Conservation (phyloP, 441 rosid species). For the Pelargonium citronellum region DNA sequence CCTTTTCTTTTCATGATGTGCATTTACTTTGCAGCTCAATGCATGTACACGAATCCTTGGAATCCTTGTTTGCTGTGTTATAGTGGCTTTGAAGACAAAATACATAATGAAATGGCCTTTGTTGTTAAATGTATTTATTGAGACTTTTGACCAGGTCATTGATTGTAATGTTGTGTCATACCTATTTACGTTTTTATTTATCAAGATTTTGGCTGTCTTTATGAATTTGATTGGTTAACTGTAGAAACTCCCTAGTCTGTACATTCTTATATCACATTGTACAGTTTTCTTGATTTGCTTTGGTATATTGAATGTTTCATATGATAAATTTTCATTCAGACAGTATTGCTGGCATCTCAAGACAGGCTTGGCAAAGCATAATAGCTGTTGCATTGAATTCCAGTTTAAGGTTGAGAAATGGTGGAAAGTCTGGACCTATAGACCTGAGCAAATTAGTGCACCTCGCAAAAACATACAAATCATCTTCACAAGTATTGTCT, state of each 20-base stretch:
- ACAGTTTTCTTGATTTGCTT: not conserved
- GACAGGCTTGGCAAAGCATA: slow-evolving; percentile 62
- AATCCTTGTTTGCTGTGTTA: slow-evolving; percentile 5
- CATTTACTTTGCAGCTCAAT: slow-evolving; percentile 4
- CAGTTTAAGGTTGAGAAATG: slow-evolving; percentile 29
- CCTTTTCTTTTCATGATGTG: not conserved
- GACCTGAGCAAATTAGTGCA: slow-evolving; percentile 50
- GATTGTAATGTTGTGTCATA: slow-evolving; percentile 3
- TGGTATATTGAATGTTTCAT: slow-evolving; percentile 6
- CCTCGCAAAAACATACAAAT: slow-evolving; percentile 57
- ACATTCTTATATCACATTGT: slow-evolving; percentile 1
- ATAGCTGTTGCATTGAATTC: slow-evolving; percentile 67
- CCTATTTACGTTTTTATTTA: not conserved
- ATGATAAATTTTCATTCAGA: slow-evolving; percentile 34
- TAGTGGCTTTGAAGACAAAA: not conserved
- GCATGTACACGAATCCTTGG: not conserved
- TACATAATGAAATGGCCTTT: not conserved
- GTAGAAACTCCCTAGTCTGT: slow-evolving; percentile 14
- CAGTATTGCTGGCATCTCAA: slow-evolving; percentile 42
- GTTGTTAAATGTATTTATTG: not conserved
- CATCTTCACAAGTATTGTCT: slow-evolving; percentile 59
- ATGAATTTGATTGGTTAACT: slow-evolving; percentile 3
- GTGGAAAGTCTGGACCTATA: slow-evolving; percentile 28
- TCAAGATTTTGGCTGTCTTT: not conserved
- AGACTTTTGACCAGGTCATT: not conserved